phyloP scores from a whole-genome alignment of 129 eudicot species.

The Artemisia argyi region DNA sequence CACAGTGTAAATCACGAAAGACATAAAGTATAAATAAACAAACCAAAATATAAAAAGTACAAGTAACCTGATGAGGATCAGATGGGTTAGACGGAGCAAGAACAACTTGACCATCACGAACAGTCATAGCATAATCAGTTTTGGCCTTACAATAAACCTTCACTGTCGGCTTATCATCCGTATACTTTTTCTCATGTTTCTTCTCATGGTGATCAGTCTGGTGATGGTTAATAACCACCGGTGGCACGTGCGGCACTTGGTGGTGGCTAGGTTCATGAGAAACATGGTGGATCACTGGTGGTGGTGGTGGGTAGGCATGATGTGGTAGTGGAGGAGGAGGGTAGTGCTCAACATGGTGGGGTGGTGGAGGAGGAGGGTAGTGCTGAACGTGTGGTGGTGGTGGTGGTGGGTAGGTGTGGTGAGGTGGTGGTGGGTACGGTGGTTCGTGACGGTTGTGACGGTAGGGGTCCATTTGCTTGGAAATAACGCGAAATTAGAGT shows the following conservation, averaged over 20 bases:
- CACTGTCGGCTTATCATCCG: conserved; percentile 29
- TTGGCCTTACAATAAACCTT: conserved; percentile 52
- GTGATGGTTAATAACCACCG: conserved; percentile 17
- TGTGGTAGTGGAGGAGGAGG: conserved; percentile 10
- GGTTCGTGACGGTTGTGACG: conserved; percentile 8
- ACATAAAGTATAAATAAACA: too few species aligned
- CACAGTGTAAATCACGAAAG: too few species aligned
- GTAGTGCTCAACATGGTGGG: conserved; percentile 8
- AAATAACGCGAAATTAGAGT: neutral
- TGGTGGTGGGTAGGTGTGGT: conserved; percentile 13
- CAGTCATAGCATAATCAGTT: conserved; percentile 40
- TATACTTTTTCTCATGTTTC: neutral
- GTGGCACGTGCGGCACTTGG: conserved; percentile 6
- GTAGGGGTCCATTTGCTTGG: neutral
- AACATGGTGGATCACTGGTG: conserved; percentile 1
- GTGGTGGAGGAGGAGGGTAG: conserved; percentile 22
- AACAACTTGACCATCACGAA: conserved; percentile 54
- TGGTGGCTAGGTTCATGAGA: neutral
- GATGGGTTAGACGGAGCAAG: conserved; percentile 48
- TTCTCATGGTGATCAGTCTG: conserved; percentile 1
- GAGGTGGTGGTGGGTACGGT: conserved; percentile 4
- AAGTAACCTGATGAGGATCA: conserved; percentile 48
- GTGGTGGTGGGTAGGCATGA: conserved; percentile 9
- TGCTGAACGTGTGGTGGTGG: too few species aligned
- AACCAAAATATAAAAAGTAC: neutral